A percentile compares a stretch with the other conserved stretches of the same genome.
Conservation (phyloP, 306 rosid genomes). For the Mimosa pudica region DNA sequence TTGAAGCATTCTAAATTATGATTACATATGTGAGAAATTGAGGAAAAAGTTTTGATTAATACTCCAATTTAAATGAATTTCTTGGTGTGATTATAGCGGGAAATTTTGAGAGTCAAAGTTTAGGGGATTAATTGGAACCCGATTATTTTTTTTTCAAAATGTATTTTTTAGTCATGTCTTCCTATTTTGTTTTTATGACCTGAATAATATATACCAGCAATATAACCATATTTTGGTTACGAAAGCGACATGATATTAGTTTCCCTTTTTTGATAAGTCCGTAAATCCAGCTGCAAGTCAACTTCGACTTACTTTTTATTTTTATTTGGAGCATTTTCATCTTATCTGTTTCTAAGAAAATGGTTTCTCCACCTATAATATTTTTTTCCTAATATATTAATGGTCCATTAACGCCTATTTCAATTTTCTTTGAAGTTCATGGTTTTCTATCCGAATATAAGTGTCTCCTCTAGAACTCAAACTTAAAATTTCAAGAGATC, state of each 20-base stretch:
- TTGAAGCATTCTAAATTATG: neutral
- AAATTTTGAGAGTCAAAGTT: constrained; percentile 5
- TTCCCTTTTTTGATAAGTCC: neutral
- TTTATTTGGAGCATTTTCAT: neutral
- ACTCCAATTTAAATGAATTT: neutral
- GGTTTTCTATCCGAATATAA: too few species aligned
- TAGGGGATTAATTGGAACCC: constrained; percentile 2
- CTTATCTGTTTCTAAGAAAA: neutral
- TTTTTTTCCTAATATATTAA: too few species aligned
- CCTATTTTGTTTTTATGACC: neutral
- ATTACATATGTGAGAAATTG: neutral
- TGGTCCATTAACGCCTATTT: too few species aligned
- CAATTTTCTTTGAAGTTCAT: too few species aligned
- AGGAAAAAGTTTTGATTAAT: neutral
- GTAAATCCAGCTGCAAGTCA: neutral
- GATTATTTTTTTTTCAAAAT: neutral
- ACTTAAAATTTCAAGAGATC: too few species aligned
- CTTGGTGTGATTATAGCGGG: neutral
- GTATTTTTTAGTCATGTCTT: neutral
- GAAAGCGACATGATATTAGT: constrained; percentile 1
- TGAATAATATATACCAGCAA: neutral
- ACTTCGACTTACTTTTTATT: neutral
- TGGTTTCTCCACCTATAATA: neutral
- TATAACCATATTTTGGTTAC: neutral
- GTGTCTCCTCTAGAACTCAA: too few species aligned